Evolutionary conservation across 2,329 filamentous ascomycete species (phyloP).

Genomic region (Phialophora expanda): DNA sequence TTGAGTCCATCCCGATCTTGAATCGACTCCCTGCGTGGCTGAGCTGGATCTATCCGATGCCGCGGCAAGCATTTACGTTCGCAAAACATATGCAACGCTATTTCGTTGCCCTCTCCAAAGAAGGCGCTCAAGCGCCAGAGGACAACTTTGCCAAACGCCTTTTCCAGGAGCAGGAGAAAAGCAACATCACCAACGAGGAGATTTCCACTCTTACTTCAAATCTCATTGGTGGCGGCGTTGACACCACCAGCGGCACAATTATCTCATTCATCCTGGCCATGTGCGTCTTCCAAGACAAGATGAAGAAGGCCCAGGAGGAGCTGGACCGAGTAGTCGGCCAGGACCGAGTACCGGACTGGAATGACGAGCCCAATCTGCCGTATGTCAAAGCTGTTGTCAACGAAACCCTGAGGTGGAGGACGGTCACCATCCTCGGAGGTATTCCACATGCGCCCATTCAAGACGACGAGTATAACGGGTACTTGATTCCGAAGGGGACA

Average conservation of each 20-base stretch:
- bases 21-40: constrained; percentile 55
- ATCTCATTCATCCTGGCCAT: constrained; percentile 43
- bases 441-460: constrained; percentile 47
- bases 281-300: constrained; percentile 54
- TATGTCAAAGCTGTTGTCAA: constrained; percentile 49
- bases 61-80: constrained; percentile 39
- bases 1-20: constrained; percentile 43
- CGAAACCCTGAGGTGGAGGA: constrained; percentile 47
- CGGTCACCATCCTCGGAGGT: constrained; percentile 44
- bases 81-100: constrained; percentile 56
- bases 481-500: constrained; percentile 56
- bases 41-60: constrained; percentile 29
- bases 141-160: constrained; percentile 53
- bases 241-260: constrained; percentile 42
- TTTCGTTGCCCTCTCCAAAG: constrained; percentile 59
- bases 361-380: constrained; percentile 47
- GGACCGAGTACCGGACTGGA: constrained; percentile 46
- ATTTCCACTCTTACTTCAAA: constrained; percentile 56
- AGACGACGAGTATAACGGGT: constrained; percentile 58
- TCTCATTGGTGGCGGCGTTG: constrained; percentile 43
- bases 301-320: constrained; percentile 53
- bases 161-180: constrained; percentile 55
- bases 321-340: constrained; percentile 50
- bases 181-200: constrained; percentile 53
- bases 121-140: constrained; percentile 51